These are phyloP conservation scores for Silene conica DNA, from an alignment of 148 eudicot genomes.

Conservation along the genomic window DNA sequence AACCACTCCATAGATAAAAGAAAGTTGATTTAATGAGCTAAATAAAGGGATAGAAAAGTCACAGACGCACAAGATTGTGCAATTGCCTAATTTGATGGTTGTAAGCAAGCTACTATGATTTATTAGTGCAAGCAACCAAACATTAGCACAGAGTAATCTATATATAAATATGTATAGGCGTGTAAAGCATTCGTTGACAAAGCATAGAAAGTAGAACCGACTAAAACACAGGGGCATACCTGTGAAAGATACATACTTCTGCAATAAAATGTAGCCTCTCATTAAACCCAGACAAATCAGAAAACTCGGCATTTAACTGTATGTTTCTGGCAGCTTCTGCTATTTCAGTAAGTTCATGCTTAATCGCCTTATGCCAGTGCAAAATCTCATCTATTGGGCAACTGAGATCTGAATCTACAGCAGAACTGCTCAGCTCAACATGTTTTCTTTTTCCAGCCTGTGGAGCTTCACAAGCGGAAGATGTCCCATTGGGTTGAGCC, in stretches of 20 bases:
- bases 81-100: not conserved
- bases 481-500: constrained; percentile 30
- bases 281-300: constrained; percentile 72
- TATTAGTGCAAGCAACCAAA: not conserved
- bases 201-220: not conserved
- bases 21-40: not conserved
- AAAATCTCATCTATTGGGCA: constrained; percentile 86
- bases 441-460: constrained; percentile 45
- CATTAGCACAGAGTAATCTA: not conserved
- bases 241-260: constrained; percentile 97
- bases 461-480: constrained; percentile 57
- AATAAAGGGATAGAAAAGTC: not conserved
- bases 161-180: not conserved
- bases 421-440: constrained; percentile 28
- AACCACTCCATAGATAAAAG: not conserved
- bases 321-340: constrained; percentile 86
- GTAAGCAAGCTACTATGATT: not conserved
- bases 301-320: constrained; percentile 60
- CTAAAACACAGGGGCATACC: constrained; percentile 38
- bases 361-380: constrained; percentile 90
- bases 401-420: constrained; percentile 32
- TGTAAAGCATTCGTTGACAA: not conserved
- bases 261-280: constrained; percentile 90
- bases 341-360: constrained; percentile 72
- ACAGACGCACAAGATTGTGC: not conserved